Conservation (phyloP, 2,329 filamentous ascomycete species). For the Cryphonectria radicalis region DNA sequence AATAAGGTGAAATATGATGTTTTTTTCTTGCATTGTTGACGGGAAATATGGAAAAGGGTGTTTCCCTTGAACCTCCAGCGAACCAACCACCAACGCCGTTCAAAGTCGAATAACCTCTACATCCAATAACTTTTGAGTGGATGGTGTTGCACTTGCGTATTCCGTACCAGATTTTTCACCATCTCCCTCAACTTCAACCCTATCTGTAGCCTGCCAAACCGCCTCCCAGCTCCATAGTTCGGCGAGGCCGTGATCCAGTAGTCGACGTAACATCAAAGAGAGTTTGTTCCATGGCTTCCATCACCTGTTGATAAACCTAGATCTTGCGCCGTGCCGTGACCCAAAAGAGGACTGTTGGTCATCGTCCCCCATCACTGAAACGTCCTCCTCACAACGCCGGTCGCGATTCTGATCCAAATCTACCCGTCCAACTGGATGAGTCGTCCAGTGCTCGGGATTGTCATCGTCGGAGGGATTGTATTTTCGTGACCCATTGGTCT, state of each 20-base stretch:
- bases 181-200: background rate
- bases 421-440: background rate
- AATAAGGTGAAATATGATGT: background rate
- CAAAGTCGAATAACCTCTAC: background rate
- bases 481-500: background rate
- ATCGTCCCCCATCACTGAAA: background rate
- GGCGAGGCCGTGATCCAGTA: background rate
- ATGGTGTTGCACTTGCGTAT: background rate
- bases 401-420: background rate
- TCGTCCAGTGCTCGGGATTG: background rate
- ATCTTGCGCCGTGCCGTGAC: background rate
- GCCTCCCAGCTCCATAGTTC: background rate
- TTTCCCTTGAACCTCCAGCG: background rate
- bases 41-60: too few relatives aligned
- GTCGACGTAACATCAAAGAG: constrained; percentile 4
- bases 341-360: background rate
- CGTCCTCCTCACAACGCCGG: background rate
- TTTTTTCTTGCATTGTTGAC: background rate
- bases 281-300: background rate
- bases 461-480: background rate
- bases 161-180: background rate
- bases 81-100: constrained; percentile 12
- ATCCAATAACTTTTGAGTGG: background rate
- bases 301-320: background rate
- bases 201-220: background rate